Conservation (phyloP, 352 stramenopile genomes). For the Phytopythium mirpurense region DNA sequence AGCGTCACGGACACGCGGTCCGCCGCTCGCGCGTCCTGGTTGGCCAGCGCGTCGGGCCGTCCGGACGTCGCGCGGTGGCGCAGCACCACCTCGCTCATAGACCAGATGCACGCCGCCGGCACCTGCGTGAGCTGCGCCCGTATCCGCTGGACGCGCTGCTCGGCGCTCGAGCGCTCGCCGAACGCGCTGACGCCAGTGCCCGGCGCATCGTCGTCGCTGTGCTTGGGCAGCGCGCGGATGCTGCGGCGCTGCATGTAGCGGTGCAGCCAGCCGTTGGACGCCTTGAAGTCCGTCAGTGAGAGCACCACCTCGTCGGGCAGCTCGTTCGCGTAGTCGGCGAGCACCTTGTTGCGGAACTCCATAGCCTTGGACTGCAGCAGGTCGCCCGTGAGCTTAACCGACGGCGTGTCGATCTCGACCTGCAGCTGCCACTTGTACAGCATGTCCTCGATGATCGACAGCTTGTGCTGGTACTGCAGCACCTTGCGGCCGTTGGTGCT, state of each 20-base stretch:
- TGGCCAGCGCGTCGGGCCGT: conserved; percentile 29
- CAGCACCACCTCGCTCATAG: conserved; percentile 51
- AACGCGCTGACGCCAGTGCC: background rate
- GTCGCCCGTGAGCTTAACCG: conserved; percentile 69
- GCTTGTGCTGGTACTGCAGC: conserved; percentile 78
- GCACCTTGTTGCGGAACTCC: conserved; percentile 79
- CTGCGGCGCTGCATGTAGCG: conserved; percentile 73
- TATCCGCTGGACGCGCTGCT: conserved; percentile 44
- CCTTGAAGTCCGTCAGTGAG: conserved; percentile 82
- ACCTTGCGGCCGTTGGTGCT: conserved; percentile 74
- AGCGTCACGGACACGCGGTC: conserved; percentile 52
- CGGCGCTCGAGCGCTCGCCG: conserved; percentile 19
- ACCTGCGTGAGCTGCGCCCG: conserved; percentile 41
- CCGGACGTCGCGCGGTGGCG: conserved; percentile 39
- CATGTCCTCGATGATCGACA: conserved; percentile 84
- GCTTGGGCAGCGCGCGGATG: conserved; percentile 54
- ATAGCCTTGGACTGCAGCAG: conserved; percentile 74
- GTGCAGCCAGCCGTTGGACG: conserved; percentile 79
- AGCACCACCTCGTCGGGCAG: conserved; percentile 67
- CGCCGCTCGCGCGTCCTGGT: conserved; percentile 39
- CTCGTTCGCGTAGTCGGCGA: conserved; percentile 60
- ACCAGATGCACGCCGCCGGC: conserved; percentile 63
- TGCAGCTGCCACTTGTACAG: conserved; percentile 85
- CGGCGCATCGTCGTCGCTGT: conserved; percentile 16
- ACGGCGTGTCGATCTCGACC: conserved; percentile 58